Conservation (phyloP, 2,329 filamentous ascomycete genomes). For the Apiospora phragmitis region DNA sequence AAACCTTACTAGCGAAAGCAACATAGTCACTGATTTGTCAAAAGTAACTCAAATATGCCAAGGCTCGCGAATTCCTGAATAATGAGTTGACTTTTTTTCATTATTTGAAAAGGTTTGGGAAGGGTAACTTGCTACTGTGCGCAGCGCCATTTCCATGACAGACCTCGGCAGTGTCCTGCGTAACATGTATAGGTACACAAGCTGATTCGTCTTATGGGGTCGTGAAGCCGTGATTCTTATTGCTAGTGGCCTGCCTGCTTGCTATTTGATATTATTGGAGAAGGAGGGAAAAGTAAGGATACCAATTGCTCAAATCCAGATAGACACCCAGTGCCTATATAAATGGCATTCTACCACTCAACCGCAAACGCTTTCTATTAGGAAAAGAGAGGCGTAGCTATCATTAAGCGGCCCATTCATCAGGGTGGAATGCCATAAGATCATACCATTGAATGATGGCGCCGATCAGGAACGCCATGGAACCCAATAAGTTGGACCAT, state of each 20-base stretch:
- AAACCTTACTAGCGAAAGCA: background rate
- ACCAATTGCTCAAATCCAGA: background rate
- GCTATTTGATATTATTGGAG: background rate
- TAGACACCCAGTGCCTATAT: background rate
- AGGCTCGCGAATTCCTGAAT: background rate
- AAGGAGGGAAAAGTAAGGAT: background rate
- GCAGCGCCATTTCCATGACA: background rate
- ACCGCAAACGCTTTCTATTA: background rate
- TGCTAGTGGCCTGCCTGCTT: background rate
- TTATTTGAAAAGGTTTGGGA: background rate
- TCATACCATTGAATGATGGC: conserved; percentile 21
- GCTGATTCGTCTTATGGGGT: background rate
- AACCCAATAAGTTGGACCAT: conserved; percentile 16
- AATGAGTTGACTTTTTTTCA: background rate
- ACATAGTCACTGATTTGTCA: background rate
- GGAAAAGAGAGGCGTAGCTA: background rate
- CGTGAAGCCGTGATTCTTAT: conserved; percentile 1
- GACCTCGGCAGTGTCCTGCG: background rate
- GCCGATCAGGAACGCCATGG: conserved; percentile 17
- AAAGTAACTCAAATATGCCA: background rate
- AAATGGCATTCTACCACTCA: background rate
- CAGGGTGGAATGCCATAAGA: conserved; percentile 23
- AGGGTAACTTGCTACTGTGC: background rate
- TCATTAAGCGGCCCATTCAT: background rate
- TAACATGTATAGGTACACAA: background rate